A percentile compares a stretch with the other conserved stretches of the same genome.
Conservation (phyloP, 2,329 filamentous ascomycete species). For the Exophiala xenobiotica region DNA sequence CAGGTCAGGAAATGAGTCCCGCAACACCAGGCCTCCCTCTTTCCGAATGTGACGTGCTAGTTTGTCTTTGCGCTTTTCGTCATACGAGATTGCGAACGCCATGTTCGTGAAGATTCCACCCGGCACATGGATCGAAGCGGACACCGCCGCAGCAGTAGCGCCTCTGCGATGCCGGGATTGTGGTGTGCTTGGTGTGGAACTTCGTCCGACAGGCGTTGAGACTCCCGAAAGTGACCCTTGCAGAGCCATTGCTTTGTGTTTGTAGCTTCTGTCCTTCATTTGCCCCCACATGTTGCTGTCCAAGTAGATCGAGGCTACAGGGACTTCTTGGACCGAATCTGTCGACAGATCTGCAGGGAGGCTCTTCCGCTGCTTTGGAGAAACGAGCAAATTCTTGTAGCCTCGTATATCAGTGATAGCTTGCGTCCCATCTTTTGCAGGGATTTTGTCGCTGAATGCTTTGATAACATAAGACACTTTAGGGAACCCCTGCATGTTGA, state of each 20-base stretch:
- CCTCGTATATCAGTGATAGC: slow-evolving; percentile 45
- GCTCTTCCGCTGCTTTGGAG: slow-evolving; percentile 44
- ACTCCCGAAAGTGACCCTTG: slow-evolving; percentile 28
- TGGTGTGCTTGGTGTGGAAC: slow-evolving; percentile 48
- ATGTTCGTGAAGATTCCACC: slow-evolving; percentile 70
- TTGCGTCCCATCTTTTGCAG: slow-evolving; percentile 30
- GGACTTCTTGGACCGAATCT: slow-evolving; percentile 40
- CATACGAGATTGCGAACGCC: slow-evolving; percentile 82
- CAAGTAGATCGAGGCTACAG: slow-evolving; percentile 47
- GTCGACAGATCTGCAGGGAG: slow-evolving; percentile 37
- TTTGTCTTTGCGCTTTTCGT: slow-evolving; percentile 55
- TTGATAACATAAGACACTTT: slow-evolving; percentile 45
- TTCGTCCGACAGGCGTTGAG: slow-evolving; percentile 40
- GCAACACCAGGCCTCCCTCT: slow-evolving; percentile 70
- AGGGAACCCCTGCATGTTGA: slow-evolving; percentile 44
- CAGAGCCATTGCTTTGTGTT: slow-evolving; percentile 29
- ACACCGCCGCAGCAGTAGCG: slow-evolving; percentile 17
- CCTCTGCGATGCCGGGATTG: slow-evolving; percentile 43
- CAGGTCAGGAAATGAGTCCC: slow-evolving; percentile 76
- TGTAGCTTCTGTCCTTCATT: slow-evolving; percentile 43
- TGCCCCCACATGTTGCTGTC: slow-evolving; percentile 49
- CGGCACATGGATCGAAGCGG: not conserved
- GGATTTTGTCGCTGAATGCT: slow-evolving; percentile 41
- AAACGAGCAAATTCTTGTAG: slow-evolving; percentile 42
- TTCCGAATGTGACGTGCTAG: slow-evolving; percentile 64